Percentiles rank a stretch among this genome's conserved stretches.
Evolutionary conservation across 495 filamentous ascomycete species (phyloP).

Genomic region (Aspergillus homomorphus): DNA sequence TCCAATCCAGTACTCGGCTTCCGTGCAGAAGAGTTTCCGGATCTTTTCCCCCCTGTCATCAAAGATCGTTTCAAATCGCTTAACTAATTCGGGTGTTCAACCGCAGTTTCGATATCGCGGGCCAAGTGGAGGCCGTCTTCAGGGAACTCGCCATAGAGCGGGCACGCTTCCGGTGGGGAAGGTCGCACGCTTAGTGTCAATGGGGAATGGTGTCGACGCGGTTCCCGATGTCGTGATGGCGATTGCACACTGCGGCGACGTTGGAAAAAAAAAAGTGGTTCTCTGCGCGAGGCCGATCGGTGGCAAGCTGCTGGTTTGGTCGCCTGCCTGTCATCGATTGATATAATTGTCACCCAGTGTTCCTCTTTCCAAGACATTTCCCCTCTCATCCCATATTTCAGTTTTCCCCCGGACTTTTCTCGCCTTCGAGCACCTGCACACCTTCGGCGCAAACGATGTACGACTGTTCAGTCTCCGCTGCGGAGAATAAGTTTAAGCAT

Average conservation of each 20-base stretch:
- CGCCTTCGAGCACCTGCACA: neutral
- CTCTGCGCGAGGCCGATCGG: constrained; percentile 3
- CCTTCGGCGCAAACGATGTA: constrained; percentile 2
- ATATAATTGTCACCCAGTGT: neutral
- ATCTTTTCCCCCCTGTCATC: neutral
- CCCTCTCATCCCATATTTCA: neutral
- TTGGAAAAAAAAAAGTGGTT: neutral
- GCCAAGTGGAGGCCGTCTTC: neutral
- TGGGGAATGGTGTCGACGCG: neutral
- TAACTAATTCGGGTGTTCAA: constrained; percentile 1
- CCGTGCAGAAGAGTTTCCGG: neutral
- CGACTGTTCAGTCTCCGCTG: neutral
- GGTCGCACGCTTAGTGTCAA: neutral
- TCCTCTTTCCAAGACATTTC: neutral
- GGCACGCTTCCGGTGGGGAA: neutral
- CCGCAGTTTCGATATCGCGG: neutral
- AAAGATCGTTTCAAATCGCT: neutral
- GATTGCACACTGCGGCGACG: constrained; percentile 3
- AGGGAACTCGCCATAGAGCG: neutral
- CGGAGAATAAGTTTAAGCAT: constrained; percentile 1
- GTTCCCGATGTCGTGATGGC: constrained; percentile 7
- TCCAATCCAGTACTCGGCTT: neutral
- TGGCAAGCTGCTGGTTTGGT: neutral
- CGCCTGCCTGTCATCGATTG: neutral
- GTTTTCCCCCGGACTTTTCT: neutral